Conservation (phyloP, 139 green algal species). For the Raphidocelis subcapitata region DNA sequence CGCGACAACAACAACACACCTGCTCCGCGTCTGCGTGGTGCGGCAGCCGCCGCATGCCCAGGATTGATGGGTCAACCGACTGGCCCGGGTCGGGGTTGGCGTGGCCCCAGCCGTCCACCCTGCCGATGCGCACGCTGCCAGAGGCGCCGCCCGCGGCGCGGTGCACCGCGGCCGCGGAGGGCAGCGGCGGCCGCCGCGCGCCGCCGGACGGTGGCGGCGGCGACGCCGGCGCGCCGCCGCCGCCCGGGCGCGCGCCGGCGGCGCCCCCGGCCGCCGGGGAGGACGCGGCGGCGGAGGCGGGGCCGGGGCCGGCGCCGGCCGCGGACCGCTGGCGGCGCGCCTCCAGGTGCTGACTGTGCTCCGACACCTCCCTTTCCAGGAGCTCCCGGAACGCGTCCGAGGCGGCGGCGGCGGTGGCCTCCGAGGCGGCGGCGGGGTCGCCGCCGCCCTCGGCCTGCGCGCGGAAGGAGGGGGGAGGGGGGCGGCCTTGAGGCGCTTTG, state of each 20-base stretch:
- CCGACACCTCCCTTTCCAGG: slow-evolving; percentile 26
- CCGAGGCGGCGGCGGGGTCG: not conserved
- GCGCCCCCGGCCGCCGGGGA: not conserved
- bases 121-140: slow-evolving; percentile 13
- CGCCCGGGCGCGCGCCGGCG: too few relatives aligned
- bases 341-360: slow-evolving; percentile 22
- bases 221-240: too few relatives aligned
- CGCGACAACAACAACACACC: not conserved
- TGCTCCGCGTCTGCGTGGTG: slow-evolving; percentile 31
- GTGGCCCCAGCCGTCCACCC: slow-evolving; percentile 23
- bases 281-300: not conserved
- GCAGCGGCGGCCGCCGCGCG: too few relatives aligned
- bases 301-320: not conserved
- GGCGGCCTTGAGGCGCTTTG: too few relatives aligned
- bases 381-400: slow-evolving; percentile 19
- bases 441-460: not conserved
- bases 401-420: slow-evolving; percentile 1
- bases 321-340: not conserved
- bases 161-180: too few relatives aligned
- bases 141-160: not conserved
- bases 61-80: slow-evolving; percentile 26
- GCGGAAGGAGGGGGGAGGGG: not conserved
- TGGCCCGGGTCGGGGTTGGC: slow-evolving; percentile 40
- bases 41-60: slow-evolving; percentile 24
- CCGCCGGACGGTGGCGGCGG: too few relatives aligned